Base-by-base conservation (phyloP, 2,329 filamentous ascomycete genomes). In the Sclerotinia spermophila region DNA sequence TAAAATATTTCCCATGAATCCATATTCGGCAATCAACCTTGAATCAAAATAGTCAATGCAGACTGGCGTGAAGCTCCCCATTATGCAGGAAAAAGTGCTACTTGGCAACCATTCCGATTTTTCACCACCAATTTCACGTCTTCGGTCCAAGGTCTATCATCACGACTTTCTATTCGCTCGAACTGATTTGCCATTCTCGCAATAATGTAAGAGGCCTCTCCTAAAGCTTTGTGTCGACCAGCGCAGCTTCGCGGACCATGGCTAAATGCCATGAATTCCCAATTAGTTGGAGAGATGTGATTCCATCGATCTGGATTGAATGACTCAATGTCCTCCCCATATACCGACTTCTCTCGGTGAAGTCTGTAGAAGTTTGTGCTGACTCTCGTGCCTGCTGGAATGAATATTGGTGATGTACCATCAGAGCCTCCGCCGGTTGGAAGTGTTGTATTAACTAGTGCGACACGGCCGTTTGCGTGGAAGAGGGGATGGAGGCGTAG, bases 261-360 rank as follows among this genome's bases (percentile, higher is more conserved):
- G 74, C 89, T 92, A 77, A 95, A 95, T 0, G 90, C 90, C 60
- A 92, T 64, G 38, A 69, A 67, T 61, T 90, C 71, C 92, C 92
- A 0, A 89, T 88, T 45, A 86, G 86, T 82, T 91, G 92, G 80
- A 93, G 91, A 61, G 86, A 81, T 51, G 3, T 30, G 5, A 38
- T 79, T 79, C 92, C 92, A 96, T 35, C 92, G 84, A 80, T 93
- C 91, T 0, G 92, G 92, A 7, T 85, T 82, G 81, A 93, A 96
- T 1, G 86, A 83, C 13, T 91, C 87, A 0, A 88, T 90, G 72
- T 93, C 89, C 0, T 84, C 77, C 1, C 91, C 91, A 90, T 91
- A 94, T 75, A 93, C 58, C 13, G 30, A 42, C 30, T 45, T 27
- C 5, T 69, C 35, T 30, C 68, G 40, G 45, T 69, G 60, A 2